Conservation (phyloP, 164 flowering plant genomes). For the Chloranthus sessilifolius region DNA sequence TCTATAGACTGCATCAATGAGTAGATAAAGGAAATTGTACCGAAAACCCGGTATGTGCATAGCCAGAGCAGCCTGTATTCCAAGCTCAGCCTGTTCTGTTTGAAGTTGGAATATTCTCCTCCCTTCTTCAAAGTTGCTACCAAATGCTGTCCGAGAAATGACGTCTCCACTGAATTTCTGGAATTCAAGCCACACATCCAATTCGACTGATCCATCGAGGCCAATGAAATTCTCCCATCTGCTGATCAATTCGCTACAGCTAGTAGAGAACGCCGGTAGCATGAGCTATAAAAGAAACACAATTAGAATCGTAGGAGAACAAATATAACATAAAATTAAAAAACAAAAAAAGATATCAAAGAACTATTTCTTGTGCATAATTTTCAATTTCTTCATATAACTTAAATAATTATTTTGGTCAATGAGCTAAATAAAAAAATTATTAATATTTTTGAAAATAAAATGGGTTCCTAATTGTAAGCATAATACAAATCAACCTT, state of each 20-base stretch:
- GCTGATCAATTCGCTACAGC: conserved; percentile 9
- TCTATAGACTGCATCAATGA: background rate
- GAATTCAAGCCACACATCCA: conserved; percentile 10
- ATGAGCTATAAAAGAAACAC: conserved; percentile 1
- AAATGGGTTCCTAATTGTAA: background rate
- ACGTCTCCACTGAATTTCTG: conserved; percentile 11
- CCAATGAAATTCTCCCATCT: conserved; percentile 11
- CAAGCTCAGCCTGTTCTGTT: conserved; percentile 9
- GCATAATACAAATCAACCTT: conserved; percentile 22
- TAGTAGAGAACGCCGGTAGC: conserved; percentile 10
- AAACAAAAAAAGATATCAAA: too few relatives aligned
- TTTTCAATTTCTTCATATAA: too few relatives aligned
- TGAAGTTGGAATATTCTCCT: conserved; percentile 9
- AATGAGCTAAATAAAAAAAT: too few relatives aligned
- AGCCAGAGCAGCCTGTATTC: background rate
- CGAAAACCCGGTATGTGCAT: conserved; percentile 9
- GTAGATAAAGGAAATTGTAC: background rate
- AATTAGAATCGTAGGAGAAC: too few relatives aligned
- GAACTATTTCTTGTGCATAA: too few relatives aligned
- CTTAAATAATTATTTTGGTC: too few relatives aligned
- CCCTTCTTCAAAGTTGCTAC: conserved; percentile 13
- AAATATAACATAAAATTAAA: too few relatives aligned
- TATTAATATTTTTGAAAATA: too few relatives aligned
- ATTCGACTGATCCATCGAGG: conserved; percentile 3
- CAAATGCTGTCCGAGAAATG: conserved; percentile 16